Percentiles rank a stretch among this genome's conserved stretches.
Evolutionary conservation across 148 eudicot species (phyloP).

Genomic region (Arbutus unedo): DNA sequence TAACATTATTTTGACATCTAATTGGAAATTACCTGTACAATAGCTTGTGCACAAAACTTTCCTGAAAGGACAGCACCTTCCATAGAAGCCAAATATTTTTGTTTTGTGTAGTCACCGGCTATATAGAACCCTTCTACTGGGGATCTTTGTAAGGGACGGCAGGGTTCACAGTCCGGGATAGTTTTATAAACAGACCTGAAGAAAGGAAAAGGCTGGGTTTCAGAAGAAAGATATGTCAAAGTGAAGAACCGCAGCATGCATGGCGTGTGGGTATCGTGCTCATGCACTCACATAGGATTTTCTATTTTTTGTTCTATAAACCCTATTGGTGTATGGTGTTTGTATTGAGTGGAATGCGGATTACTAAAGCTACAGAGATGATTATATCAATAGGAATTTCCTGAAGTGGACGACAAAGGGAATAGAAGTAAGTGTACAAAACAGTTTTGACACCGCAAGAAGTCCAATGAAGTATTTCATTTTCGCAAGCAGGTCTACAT

Average conservation of each 20-base stretch:
- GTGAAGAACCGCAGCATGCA: not conserved
- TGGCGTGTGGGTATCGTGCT: not conserved
- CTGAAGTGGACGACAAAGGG: not conserved
- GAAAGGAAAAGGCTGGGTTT: not conserved
- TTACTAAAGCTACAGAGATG: not conserved
- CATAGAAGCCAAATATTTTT: constrained; percentile 97
- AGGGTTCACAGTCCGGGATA: constrained; percentile 82
- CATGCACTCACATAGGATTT: not conserved
- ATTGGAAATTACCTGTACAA: constrained; percentile 65
- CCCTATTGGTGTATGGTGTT: not conserved
- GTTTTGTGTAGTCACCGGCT: constrained; percentile 98
- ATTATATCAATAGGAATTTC: not conserved
- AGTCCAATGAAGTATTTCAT: not conserved
- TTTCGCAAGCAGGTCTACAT: not conserved
- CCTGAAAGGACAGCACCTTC: constrained; percentile 99
- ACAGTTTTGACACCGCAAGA: not conserved
- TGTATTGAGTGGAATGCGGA: not conserved
- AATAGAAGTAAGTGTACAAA: not conserved
- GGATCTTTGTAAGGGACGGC: constrained; percentile 92
- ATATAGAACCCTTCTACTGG: constrained; percentile 90
- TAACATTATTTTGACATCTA: not conserved
- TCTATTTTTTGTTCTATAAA: not conserved
- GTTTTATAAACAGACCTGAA: constrained; percentile 95
- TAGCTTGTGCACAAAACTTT: constrained; percentile 93
- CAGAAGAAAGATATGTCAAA: not conserved